phyloP scores from a whole-genome alignment of 257 asterid genomes.

The Linaria vulgaris region DNA sequence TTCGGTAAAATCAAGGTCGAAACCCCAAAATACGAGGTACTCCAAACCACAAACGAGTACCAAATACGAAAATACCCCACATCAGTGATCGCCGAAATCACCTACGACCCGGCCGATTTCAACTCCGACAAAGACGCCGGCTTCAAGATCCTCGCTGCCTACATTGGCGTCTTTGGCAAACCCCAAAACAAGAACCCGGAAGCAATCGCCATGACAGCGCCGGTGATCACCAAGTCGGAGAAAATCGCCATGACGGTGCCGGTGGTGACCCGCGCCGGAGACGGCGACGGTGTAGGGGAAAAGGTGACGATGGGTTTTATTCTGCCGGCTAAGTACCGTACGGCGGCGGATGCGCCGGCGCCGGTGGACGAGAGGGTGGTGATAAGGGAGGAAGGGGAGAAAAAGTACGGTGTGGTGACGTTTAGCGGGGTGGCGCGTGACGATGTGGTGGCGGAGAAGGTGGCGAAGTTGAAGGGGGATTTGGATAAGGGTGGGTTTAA shows the following conservation, averaged over 20 bases:
- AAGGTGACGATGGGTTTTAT: constrained; percentile 79
- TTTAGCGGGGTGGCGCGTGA: constrained; percentile 77
- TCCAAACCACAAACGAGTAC: constrained; percentile 55
- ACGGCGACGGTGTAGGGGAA: no score
- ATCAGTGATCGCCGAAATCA: constrained; percentile 72
- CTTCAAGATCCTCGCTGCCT: constrained; percentile 60
- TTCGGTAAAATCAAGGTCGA: constrained; percentile 74
- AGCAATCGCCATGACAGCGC: constrained; percentile 74
- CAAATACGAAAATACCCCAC: constrained; percentile 74
- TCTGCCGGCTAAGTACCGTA: constrained; percentile 60
- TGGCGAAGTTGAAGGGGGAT: constrained; percentile 46
- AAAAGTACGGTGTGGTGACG: constrained; percentile 74
- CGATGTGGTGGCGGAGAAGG: constrained; percentile 62
- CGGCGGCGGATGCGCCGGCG: constrained; percentile 79
- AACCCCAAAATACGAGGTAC: constrained; percentile 59
- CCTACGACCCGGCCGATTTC: constrained; percentile 65
- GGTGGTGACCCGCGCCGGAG: no score
- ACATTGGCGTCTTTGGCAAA: constrained; percentile 79
- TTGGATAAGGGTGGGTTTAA: constrained; percentile 78
- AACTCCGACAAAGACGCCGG: constrained; percentile 82
- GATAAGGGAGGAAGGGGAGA: constrained; percentile 75
- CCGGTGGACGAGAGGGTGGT: constrained; percentile 85
- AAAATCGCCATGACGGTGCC: constrained; percentile 83
- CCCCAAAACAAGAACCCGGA: constrained; percentile 74
- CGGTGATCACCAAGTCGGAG: constrained; percentile 74